Percentiles rank a stretch among this genome's conserved stretches.
phyloP scores from a whole-genome alignment of 345 rosid genomes.

The Gossypium herbaceum region DNA sequence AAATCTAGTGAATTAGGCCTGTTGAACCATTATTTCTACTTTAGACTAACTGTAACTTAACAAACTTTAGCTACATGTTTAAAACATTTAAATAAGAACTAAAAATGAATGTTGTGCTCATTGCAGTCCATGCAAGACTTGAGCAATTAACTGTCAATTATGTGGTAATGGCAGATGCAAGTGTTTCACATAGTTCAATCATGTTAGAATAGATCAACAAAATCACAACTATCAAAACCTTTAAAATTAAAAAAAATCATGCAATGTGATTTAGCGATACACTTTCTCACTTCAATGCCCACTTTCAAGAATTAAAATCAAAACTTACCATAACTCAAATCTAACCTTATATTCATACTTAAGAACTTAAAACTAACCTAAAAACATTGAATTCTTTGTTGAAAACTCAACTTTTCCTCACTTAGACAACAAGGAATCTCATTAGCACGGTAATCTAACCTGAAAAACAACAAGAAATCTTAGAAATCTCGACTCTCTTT shows the following conservation, averaged over 20 bases:
- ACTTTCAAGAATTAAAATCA: no score
- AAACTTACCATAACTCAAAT: no score
- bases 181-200: background rate
- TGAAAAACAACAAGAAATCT: no score
- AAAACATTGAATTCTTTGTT: no score
- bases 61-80: conserved; percentile 3
- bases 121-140: background rate
- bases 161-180: background rate
- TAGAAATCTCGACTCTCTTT: no score
- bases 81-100: background rate
- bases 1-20: background rate
- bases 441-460: no score
- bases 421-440: no score
- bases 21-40: background rate
- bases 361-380: no score
- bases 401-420: no score
- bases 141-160: background rate
- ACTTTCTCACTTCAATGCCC: conserved; percentile 22
- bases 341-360: no score
- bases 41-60: background rate
- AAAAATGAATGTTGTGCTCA: background rate
- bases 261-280: no score
- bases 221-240: background rate
- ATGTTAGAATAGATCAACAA: background rate
- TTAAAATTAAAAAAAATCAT: no score